phyloP scores from a whole-genome alignment of 2,329 filamentous ascomycete genomes.

The Incumbomyces delicatus region DNA sequence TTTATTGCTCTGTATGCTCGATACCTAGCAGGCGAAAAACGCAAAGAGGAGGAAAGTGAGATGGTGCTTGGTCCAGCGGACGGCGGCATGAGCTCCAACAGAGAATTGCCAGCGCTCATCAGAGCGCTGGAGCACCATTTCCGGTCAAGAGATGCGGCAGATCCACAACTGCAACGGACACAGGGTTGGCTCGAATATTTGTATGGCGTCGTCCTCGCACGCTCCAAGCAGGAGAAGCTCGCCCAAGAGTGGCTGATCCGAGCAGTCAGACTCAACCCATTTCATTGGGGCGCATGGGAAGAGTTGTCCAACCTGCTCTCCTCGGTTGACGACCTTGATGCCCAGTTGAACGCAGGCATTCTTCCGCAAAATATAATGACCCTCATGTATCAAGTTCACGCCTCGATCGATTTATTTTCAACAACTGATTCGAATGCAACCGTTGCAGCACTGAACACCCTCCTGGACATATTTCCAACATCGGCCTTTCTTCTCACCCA shows the following conservation, averaged over 20 bases:
- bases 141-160: constrained; percentile 40
- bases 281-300: constrained; percentile 96
- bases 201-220: constrained; percentile 82
- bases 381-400: constrained; percentile 86
- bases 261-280: constrained; percentile 80
- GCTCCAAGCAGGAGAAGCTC: constrained; percentile 77
- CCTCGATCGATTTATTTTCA: constrained; percentile 79
- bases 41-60: constrained; percentile 91
- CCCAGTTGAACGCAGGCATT: constrained; percentile 15
- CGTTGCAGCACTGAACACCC: constrained; percentile 38
- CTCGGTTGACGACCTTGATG: constrained; percentile 66
- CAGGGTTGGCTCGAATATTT: constrained; percentile 83
- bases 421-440: constrained; percentile 46
- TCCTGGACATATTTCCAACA: constrained; percentile 73
- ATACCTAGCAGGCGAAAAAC: constrained; percentile 87
- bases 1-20: constrained; percentile 91
- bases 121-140: constrained; percentile 76
- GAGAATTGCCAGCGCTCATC: constrained; percentile 67
- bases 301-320: constrained; percentile 76
- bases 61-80: constrained; percentile 95
- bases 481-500: constrained; percentile 88
- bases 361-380: constrained; percentile 86
- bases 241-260: constrained; percentile 80
- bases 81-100: constrained; percentile 72
- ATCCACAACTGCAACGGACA: constrained; percentile 17